Evolutionary conservation across 805 yeast species (phyloP), one percentile per base, ranked within the genome.

Genomic region (Osmozyma mogii): DNA sequence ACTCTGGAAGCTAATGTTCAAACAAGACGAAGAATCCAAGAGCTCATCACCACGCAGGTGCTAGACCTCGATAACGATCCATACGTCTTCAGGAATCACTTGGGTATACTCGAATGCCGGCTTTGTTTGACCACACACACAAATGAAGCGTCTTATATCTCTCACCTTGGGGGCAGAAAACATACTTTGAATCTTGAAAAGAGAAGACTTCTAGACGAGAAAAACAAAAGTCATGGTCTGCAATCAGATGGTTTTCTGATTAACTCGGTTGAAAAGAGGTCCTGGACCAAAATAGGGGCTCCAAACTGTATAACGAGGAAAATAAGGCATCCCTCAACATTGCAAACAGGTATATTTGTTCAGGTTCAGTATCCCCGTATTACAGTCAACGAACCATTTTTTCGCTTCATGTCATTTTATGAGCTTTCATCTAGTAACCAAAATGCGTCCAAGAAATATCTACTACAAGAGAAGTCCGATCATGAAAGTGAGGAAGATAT

Each of bases 31-130:
- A 68, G 94, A 22, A 70, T 85, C 6, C 69, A 76, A 24, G 74
- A 80, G 40, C 66, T 87, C 25, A 62, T 81, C 22, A 54, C 65
- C 29, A 54, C 54, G 37, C 70, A 56, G 38, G 68, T 69, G 16
- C 56, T 72, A 3, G 71, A 72, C 43, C 52, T 72, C 2, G 76
- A 71, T 13, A 63, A 65, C 18, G 94, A 83, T 43, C 96, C 96
- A 0, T 88, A 88, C 50, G 84, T 85, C 6, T 77, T 78, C 56
- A 74, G 74, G 42, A 87, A 84, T 48, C 88, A 81, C 47, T 56
- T 81, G n/a, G 96, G 96, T 4, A 63, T 77, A 35, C 60, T 83
- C 15, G 96, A 88, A 43, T 89, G 98, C 50, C 68, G 75, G 34
- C 63, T 89, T 14, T 89, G 98, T 52, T 60, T 78, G 19, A 88